These are phyloP conservation scores for Neurospora intermedia DNA, from an alignment of 495 filamentous ascomycete species.

Conservation along the genomic window DNA sequence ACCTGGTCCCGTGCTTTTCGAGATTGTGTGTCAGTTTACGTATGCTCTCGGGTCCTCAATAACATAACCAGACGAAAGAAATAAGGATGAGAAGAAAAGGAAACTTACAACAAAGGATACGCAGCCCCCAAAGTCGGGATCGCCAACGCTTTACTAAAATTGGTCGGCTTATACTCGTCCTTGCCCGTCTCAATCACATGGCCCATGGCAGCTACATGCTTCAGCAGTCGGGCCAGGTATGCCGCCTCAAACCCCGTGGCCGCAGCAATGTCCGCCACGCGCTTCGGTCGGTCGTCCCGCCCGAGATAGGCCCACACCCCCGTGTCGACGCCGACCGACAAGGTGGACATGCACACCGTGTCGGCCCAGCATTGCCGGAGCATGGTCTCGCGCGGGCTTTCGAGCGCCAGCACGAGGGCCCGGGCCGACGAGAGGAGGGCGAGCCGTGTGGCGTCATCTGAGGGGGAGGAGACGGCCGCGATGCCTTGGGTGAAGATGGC, in stretches of 20 bases:
- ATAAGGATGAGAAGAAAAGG: too few species aligned
- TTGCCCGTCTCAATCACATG: constrained; percentile 29
- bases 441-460: neutral
- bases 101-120: constrained; percentile 11
- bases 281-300: neutral
- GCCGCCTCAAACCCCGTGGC: neutral
- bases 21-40: neutral
- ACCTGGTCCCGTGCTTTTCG: neutral
- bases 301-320: neutral
- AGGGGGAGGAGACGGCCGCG: neutral
- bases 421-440: constrained; percentile 9
- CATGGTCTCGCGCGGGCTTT: constrained; percentile 26
- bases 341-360: neutral
- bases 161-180: constrained; percentile 32
- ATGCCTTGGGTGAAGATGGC: neutral
- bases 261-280: neutral
- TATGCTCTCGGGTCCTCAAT: too few species aligned
- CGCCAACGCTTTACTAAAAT: constrained; percentile 26
- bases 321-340: constrained; percentile 1
- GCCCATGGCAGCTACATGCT: constrained; percentile 35
- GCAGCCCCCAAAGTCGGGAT: constrained; percentile 23
- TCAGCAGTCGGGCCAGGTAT: constrained; percentile 20
- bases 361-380: constrained; percentile 21
- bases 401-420: constrained; percentile 9
- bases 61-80: too few species aligned